A percentile compares a stretch with the other conserved stretches of the same genome.
phyloP scores from a whole-genome alignment of 1,284 basidiomycete genomes.

The Uromyces viciae-fabae region DNA sequence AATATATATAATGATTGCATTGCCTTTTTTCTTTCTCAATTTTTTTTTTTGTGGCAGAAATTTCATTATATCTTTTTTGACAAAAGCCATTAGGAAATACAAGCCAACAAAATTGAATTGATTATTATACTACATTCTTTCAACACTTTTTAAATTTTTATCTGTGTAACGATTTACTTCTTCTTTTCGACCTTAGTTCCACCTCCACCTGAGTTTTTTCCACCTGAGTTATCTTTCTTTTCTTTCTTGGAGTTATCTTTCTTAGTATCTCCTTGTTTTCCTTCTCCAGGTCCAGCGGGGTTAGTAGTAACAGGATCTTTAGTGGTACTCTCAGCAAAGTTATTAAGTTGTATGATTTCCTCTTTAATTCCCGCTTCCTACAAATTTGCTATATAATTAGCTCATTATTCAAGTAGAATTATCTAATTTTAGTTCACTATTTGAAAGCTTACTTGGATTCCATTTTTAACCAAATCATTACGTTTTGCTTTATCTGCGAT shows the following conservation, averaged over 20 bases:
- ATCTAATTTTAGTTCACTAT: background rate
- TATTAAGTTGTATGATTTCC: background rate
- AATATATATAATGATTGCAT: too few relatives aligned
- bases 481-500: background rate
- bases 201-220: background rate
- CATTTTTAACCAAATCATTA: constrained; percentile 14
- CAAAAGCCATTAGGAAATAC: too few relatives aligned
- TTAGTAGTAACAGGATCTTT: background rate
- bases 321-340: constrained; percentile 9
- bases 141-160: background rate
- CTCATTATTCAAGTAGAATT: background rate
- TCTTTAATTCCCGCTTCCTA: constrained; percentile 14
- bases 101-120: background rate
- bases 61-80: too few relatives aligned
- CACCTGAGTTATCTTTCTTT: background rate
- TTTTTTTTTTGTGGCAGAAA: too few relatives aligned
- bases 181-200: too few relatives aligned
- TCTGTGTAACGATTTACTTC: background rate
- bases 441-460: constrained; percentile 26
- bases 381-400: background rate
- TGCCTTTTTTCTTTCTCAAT: too few relatives aligned
- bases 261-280: background rate
- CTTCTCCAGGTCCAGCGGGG: background rate
- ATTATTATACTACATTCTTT: background rate
- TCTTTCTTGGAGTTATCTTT: background rate